Evolutionary conservation across 1,139 yeast genomes (phyloP).

Genomic region (Candida mesenterica): DNA sequence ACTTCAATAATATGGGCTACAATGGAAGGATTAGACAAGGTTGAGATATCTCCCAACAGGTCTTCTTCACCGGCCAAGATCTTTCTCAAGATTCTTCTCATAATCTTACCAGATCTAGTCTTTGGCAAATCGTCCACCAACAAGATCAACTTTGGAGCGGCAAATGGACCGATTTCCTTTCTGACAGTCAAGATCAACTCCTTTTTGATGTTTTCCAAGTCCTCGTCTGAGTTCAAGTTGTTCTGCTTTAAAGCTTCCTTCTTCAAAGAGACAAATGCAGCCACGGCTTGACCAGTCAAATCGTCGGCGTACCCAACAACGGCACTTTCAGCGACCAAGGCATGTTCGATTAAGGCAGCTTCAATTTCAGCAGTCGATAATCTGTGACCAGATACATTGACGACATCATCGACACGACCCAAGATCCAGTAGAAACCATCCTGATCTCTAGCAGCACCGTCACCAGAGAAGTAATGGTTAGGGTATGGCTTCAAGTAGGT

Average conservation of each 20-base stretch:
- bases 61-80: slow-evolving; percentile 78
- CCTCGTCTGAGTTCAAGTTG: slow-evolving; percentile 32
- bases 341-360: slow-evolving; percentile 72
- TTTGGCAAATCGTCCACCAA: slow-evolving; percentile 77
- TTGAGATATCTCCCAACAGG: slow-evolving; percentile 75
- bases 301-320: slow-evolving; percentile 82
- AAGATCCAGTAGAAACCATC: slow-evolving; percentile 80
- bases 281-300: slow-evolving; percentile 80
- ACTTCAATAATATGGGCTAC: slow-evolving; percentile 64
- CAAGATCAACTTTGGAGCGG: slow-evolving; percentile 73
- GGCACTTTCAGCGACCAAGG: slow-evolving; percentile 70
- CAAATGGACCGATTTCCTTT: slow-evolving; percentile 81
- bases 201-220: slow-evolving; percentile 57
- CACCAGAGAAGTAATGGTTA: slow-evolving; percentile 73
- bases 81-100: slow-evolving; percentile 81
- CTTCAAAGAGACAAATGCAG: slow-evolving; percentile 74
- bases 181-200: slow-evolving; percentile 71
- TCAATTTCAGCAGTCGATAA: slow-evolving; percentile 81
- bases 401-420: slow-evolving; percentile 83
- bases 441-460: slow-evolving; percentile 76
- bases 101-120: slow-evolving; percentile 80
- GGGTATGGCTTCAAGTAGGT: slow-evolving; percentile 71
- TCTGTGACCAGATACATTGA: slow-evolving; percentile 78
- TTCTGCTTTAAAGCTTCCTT: slow-evolving; percentile 22
- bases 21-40: slow-evolving; percentile 70